Evolutionary conservation across 345 rosid species (phyloP), one percentile per base, ranked within the genome.

Genomic region (Salix dunnii): DNA sequence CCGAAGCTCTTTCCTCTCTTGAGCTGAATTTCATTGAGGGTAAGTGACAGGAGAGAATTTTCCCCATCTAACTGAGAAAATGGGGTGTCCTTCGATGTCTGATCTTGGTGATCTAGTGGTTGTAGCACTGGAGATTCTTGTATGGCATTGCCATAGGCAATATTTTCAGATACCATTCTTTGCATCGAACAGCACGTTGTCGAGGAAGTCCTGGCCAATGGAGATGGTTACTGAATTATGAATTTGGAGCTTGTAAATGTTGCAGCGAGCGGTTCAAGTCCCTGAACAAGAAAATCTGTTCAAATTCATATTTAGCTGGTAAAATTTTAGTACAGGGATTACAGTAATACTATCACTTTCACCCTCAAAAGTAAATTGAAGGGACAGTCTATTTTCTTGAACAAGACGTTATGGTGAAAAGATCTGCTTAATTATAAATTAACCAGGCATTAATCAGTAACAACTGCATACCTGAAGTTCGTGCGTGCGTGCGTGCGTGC

Each of bases 1-100:
- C 97, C 98, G 1, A 94, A 76, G 78, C 80, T 82, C 87, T 83
- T 92, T 17, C 98, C 97, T 11, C 97, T 91, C 84, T 92, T 89
- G 72, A 77, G 82, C 71, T 92, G 94, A 60, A 94, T 91, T 73
- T 94, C 97, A 7, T 89, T 91, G 40, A 92, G 92, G 35, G 97
- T 94, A 8, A 92, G 89, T 0, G 97, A 89, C 72, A 91, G 71
- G 74, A 91, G 85, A 1, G 94, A 87, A 72, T 74, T 81, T 66
- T 87, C 92, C 67, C 81, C 83, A 30, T 49, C 67, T n/a, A 78
- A 23, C 18, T 83, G 68, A 42, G 84, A 66, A 30, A 74, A 35
- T 14, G 73, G 67, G 30, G 66, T 51, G 16, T 83, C 88, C 60
- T 64, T 68, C n/a, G 60, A 17, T 0, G 58, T 40, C 51, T 62